phyloP scores from a whole-genome alignment of 202 grass and related monocot species.

The Zizania palustris region DNA sequence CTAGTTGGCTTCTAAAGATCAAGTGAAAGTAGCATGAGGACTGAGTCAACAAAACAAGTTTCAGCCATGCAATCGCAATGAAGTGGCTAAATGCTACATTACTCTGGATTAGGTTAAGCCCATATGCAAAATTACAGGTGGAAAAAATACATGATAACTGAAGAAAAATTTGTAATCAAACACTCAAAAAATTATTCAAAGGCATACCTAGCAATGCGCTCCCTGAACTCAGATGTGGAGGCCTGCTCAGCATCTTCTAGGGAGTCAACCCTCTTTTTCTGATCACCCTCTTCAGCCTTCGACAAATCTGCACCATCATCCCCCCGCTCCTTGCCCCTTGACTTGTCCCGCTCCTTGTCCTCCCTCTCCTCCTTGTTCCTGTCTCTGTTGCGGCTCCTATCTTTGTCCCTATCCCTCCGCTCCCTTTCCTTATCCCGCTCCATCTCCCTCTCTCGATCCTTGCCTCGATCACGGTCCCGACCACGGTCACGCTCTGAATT shows the following conservation, averaged over 20 bases:
- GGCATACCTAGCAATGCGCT: conserved; percentile 66
- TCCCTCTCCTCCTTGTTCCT: conserved; percentile 66
- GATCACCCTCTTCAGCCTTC: conserved; percentile 46
- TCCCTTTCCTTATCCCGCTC: conserved; percentile 61
- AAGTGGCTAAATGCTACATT: background rate
- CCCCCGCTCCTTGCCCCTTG: conserved; percentile 43
- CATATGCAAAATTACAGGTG: background rate
- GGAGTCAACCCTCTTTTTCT: conserved; percentile 41
- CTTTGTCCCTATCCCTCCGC: conserved; percentile 63
- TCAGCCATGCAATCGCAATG: background rate
- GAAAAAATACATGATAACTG: background rate
- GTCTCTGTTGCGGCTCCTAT: conserved; percentile 51
- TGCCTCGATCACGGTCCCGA: conserved; percentile 41
- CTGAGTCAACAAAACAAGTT: background rate
- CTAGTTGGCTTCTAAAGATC: background rate
- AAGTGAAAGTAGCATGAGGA: background rate
- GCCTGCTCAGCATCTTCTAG: conserved; percentile 26
- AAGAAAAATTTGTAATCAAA: conserved; percentile 2
- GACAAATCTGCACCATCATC: conserved; percentile 48
- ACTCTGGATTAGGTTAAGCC: background rate
- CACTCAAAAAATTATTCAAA: background rate
- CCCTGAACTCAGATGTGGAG: conserved; percentile 46
- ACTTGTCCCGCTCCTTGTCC: conserved; percentile 48
- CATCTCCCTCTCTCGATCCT: conserved; percentile 60
- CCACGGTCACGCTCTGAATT: conserved; percentile 42